A percentile compares a stretch with the other conserved stretches of the same genome.
phyloP scores from a whole-genome alignment of 2,329 filamentous ascomycete species.

The Sporothrix brunneoviolacea region DNA sequence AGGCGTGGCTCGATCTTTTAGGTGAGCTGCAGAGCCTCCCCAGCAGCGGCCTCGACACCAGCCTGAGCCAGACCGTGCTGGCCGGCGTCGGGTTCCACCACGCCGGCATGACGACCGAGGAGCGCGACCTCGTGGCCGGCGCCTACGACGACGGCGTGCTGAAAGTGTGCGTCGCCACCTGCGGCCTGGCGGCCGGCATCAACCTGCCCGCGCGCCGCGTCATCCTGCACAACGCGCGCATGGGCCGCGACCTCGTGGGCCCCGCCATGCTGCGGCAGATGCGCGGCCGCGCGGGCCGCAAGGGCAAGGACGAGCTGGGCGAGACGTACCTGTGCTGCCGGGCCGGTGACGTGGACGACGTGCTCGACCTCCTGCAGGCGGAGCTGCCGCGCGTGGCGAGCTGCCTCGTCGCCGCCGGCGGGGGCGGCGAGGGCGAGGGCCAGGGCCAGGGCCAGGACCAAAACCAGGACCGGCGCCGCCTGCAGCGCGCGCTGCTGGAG shows the following conservation, averaged over 20 bases:
- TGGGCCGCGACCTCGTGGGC: slow-evolving; percentile 70
- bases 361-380: slow-evolving; percentile 64
- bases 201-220: slow-evolving; percentile 68
- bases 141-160: slow-evolving; percentile 64
- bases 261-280: slow-evolving; percentile 76
- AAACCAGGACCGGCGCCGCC: slow-evolving; percentile 51
- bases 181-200: slow-evolving; percentile 75
- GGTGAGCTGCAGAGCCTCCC: slow-evolving; percentile 57
- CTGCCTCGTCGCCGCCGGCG: slow-evolving; percentile 39
- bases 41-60: slow-evolving; percentile 52
- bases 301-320: slow-evolving; percentile 70
- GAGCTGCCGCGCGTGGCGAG: slow-evolving; percentile 65
- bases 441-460: not conserved
- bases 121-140: slow-evolving; percentile 62
- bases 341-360: slow-evolving; percentile 59
- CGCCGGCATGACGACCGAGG: slow-evolving; percentile 66
- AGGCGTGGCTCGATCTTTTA: slow-evolving; percentile 57
- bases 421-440: slow-evolving; percentile 35
- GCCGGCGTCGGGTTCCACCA: slow-evolving; percentile 67
- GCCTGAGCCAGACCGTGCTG: slow-evolving; percentile 56
- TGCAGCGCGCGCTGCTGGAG: slow-evolving; percentile 66
- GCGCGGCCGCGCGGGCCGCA: slow-evolving; percentile 69
- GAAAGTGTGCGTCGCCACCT: slow-evolving; percentile 69
- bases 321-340: slow-evolving; percentile 73
- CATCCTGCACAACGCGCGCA: slow-evolving; percentile 66